These are phyloP conservation scores for Nicotiana attenuata DNA, from an alignment of 257 asterid genomes.

Conservation along the genomic window DNA sequence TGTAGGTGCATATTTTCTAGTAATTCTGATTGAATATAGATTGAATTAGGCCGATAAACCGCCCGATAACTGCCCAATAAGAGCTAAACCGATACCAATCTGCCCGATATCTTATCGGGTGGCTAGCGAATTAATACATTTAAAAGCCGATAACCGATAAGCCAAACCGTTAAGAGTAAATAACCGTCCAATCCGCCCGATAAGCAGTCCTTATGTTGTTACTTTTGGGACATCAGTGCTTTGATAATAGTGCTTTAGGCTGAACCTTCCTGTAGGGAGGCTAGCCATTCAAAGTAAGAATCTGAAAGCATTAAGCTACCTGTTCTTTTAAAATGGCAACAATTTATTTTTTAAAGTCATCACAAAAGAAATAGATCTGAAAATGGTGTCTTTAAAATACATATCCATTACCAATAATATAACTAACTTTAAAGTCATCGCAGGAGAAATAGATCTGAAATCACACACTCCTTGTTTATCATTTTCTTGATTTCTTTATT, in stretches of 20 bases:
- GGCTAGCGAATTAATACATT: no score
- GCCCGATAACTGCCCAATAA: no score
- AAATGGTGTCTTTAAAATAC: background rate
- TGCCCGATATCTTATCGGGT: no score
- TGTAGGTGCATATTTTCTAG: no score
- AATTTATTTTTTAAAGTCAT: background rate
- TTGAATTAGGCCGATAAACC: no score
- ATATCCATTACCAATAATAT: background rate
- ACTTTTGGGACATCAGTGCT: background rate
- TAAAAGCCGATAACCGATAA: no score
- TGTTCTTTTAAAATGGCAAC: background rate
- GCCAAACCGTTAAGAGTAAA: no score
- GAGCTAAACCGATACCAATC: no score
- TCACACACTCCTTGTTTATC: background rate
- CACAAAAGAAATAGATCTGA: background rate
- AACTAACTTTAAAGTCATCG: background rate
- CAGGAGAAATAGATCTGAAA: background rate
- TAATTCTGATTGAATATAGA: no score
- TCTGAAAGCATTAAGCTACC: background rate
- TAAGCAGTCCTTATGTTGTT: background rate
- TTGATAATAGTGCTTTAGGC: background rate
- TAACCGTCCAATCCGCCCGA: no score
- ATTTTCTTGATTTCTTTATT: background rate
- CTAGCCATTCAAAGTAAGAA: background rate
- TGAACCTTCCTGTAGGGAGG: background rate